Conservation (phyloP, 1,284 basidiomycete genomes). For the Tetrapyrgos nigripes region DNA sequence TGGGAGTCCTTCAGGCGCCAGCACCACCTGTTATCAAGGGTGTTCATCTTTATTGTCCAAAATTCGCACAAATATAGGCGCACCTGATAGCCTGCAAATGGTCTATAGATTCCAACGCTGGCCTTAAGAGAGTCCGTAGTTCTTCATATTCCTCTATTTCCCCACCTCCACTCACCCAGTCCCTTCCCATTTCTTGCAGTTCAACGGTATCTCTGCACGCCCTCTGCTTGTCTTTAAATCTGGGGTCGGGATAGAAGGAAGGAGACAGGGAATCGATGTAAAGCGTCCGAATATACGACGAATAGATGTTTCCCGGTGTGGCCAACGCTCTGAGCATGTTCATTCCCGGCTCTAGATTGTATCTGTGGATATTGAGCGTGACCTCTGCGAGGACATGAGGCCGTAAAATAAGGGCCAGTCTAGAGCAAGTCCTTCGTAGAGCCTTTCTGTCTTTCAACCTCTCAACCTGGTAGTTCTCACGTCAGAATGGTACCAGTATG, state of each 20-base stretch:
- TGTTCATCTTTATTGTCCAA: neutral
- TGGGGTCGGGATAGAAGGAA: neutral
- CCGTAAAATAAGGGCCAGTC: neutral
- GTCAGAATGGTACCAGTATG: too few species aligned
- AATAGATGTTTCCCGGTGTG: neutral
- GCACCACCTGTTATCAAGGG: neutral
- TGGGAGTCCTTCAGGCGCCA: slow-evolving; percentile 7
- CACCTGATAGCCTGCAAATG: neutral
- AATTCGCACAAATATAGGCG: neutral
- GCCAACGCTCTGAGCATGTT: neutral
- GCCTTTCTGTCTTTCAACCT: slow-evolving; percentile 7
- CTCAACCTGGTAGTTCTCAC: neutral
- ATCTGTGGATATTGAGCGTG: slow-evolving; percentile 3
- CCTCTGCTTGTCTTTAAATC: neutral
- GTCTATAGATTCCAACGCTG: neutral
- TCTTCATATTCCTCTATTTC: neutral
- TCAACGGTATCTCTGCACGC: neutral
- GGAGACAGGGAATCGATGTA: slow-evolving; percentile 7
- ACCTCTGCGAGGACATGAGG: slow-evolving; percentile 4
- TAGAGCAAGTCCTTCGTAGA: slow-evolving; percentile 1
- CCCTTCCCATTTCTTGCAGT: neutral
- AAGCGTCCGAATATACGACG: slow-evolving; percentile 2
- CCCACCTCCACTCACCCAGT: neutral
- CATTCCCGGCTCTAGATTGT: neutral
- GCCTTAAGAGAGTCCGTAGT: neutral